Conservation (phyloP, 179 eudicot species). For the Spergularia azorica region DNA sequence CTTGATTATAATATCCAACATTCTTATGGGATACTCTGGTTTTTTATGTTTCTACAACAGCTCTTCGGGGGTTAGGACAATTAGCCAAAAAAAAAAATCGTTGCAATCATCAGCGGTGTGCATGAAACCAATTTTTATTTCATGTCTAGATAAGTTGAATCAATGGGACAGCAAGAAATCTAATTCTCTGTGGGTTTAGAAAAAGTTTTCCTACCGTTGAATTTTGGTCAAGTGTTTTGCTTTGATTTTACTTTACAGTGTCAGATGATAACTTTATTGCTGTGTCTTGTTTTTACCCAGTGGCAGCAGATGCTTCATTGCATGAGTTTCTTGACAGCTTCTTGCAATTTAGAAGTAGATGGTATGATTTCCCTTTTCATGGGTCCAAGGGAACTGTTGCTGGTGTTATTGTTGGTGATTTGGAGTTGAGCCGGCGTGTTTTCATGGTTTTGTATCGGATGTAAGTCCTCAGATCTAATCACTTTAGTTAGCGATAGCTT, state of each 20-base stretch:
- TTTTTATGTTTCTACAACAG: too few species aligned
- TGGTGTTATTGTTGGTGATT: slow-evolving; percentile 91
- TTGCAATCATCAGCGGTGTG: not conserved
- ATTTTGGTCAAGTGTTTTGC: too few species aligned
- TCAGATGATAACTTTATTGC: not conserved
- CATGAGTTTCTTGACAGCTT: slow-evolving; percentile 79
- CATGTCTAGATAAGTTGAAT: too few species aligned
- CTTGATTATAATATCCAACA: too few species aligned
- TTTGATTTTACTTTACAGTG: not conserved
- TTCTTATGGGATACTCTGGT: too few species aligned
- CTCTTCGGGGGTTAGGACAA: not conserved
- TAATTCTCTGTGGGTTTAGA: too few species aligned
- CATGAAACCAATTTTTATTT: not conserved
- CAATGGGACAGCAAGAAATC: too few species aligned
- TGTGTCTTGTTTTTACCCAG: slow-evolving; percentile 40
- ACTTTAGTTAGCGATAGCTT: not conserved
- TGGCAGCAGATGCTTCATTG: slow-evolving; percentile 76
- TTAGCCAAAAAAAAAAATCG: not conserved
- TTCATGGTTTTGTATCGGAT: slow-evolving; percentile 91
- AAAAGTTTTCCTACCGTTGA: too few species aligned
- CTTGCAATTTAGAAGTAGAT: slow-evolving; percentile 81
- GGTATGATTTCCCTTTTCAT: slow-evolving; percentile 95
- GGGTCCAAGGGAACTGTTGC: slow-evolving; percentile 88
- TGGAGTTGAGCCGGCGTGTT: slow-evolving; percentile 80
- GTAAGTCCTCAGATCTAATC: slow-evolving; percentile 42